These are phyloP conservation scores for Boeremia exigua DNA, from an alignment of 2,329 filamentous ascomycete species.

Conservation along the genomic window DNA sequence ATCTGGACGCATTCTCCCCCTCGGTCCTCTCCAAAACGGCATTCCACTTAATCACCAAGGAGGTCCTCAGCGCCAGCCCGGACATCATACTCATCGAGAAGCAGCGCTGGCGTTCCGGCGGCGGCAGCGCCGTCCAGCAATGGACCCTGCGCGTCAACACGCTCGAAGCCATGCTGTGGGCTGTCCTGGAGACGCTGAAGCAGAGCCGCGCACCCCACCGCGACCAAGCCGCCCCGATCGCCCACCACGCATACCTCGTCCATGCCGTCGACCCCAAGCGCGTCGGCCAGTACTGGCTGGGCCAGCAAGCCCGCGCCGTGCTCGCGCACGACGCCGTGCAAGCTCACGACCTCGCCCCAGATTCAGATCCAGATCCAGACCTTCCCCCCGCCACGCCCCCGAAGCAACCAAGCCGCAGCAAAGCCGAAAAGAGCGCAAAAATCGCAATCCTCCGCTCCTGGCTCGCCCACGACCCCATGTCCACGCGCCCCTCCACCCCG, in stretches of 20 bases:
- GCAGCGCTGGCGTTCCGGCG: constrained; percentile 69
- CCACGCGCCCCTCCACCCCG: constrained; percentile 8
- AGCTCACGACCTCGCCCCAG: constrained; percentile 20
- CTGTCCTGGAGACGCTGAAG: constrained; percentile 51
- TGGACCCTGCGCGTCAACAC: constrained; percentile 86
- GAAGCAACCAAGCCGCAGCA: constrained; percentile 49
- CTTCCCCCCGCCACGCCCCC: not conserved
- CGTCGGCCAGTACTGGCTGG: constrained; percentile 48
- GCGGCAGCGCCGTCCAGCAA: constrained; percentile 71
- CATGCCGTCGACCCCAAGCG: constrained; percentile 45
- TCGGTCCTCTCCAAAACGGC: constrained; percentile 61
- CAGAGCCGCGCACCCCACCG: not conserved
- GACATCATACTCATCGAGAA: constrained; percentile 74
- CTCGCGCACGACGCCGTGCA: constrained; percentile 10
- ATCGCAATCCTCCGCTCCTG: constrained; percentile 62
- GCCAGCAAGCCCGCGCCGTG: constrained; percentile 16
- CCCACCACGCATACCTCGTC: constrained; percentile 19
- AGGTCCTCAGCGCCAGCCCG: constrained; percentile 62
- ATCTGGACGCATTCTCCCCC: constrained; percentile 58
- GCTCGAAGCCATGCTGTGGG: constrained; percentile 82
- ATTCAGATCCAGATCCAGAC: not conserved
- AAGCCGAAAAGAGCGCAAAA: constrained; percentile 64
- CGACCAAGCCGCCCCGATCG: no score
- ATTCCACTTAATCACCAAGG: constrained; percentile 58
- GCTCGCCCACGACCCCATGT: constrained; percentile 28